Evolutionary conservation across 2,329 filamentous ascomycete genomes (phyloP), one percentile per base, ranked within the genome.

Genomic region (Trichoderma sp.): DNA sequence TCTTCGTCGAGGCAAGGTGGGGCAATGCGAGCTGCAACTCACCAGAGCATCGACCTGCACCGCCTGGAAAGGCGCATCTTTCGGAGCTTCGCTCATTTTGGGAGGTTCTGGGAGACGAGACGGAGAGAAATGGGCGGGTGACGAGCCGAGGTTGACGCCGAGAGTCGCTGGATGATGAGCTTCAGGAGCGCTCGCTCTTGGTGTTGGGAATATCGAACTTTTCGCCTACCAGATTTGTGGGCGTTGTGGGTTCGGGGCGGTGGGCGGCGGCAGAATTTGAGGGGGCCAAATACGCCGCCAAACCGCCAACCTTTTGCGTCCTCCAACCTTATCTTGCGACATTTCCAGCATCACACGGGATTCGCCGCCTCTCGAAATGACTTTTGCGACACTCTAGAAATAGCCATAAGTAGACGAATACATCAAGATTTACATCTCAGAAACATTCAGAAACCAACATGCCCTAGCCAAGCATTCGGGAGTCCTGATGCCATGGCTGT

Each of bases 11-110:
- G 75, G 74, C 72, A 73, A 79, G 79, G 81, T 81, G 81, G 81
- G 80, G 80, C 78, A 78, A 28, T 43, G 30, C 50, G 43, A 67
- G 64, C 64, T 65, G 76, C 73, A 74, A 81, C 91, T 82, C 88
- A 97, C 95, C 87, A 98, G 87, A 79, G 95, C 94, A 87, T 97
- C 95, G 80, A 98, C 92, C 87, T 97, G 94, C 79, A 98, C 93
- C 83, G 93, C 88, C 87, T 91, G 92, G 84, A 97, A 88, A 82
- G 93, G 89, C 81, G 84, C 84, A 82, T 93, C 91, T 85, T 90
- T 92, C 74, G 80, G 77, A 78, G 82, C 79, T 76, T 91, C 88
- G 77, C 85, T 87, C 88, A 91, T 90, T 76, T 80, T 69, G 88
- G 78, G 77, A 28, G 57, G 36, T 15, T 32, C 39, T 39, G 34